A percentile compares a stretch with the other conserved stretches of the same genome.
These are phyloP conservation scores for Corrigiola litoralis DNA, from an alignment of 179 eudicot species.

Conservation along the genomic window DNA sequence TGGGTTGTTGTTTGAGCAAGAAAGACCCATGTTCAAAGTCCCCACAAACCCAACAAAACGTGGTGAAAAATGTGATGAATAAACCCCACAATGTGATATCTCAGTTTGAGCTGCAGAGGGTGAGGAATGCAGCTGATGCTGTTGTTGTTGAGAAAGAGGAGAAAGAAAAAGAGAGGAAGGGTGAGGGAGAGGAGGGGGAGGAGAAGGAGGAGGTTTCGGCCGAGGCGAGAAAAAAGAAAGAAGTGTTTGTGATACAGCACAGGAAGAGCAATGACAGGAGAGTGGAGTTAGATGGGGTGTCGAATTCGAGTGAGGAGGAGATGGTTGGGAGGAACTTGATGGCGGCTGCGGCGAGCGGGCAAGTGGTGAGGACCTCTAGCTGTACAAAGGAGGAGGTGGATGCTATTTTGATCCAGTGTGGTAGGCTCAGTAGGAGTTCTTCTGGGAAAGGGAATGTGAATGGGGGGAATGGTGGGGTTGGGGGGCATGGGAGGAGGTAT, in stretches of 20 bases:
- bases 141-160: conserved; percentile 11
- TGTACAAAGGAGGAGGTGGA: conserved; percentile 91
- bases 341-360: conserved; percentile 32
- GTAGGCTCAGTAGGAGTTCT: conserved; percentile 79
- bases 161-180: conserved; percentile 18
- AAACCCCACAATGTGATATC: background rate
- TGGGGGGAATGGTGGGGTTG: conserved; percentile 25
- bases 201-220: background rate
- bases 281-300: conserved; percentile 14
- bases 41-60: conserved; percentile 27
- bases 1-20: conserved; percentile 92
- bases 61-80: conserved; percentile 2
- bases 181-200: conserved; percentile 12
- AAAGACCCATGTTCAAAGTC: conserved; percentile 33
- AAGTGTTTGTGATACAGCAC: conserved; percentile 56
- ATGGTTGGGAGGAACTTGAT: conserved; percentile 16
- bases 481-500: conserved; percentile 43
- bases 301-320: background rate
- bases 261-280: conserved; percentile 55
- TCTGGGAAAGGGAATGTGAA: conserved; percentile 45
- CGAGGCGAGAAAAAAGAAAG: conserved; percentile 42
- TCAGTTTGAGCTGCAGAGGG: conserved; percentile 12
- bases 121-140: background rate
- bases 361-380: conserved; percentile 71
- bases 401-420: conserved; percentile 88